Base-by-base conservation (phyloP, 495 filamentous ascomycete genomes). In the Trichoderma virens region DNA sequence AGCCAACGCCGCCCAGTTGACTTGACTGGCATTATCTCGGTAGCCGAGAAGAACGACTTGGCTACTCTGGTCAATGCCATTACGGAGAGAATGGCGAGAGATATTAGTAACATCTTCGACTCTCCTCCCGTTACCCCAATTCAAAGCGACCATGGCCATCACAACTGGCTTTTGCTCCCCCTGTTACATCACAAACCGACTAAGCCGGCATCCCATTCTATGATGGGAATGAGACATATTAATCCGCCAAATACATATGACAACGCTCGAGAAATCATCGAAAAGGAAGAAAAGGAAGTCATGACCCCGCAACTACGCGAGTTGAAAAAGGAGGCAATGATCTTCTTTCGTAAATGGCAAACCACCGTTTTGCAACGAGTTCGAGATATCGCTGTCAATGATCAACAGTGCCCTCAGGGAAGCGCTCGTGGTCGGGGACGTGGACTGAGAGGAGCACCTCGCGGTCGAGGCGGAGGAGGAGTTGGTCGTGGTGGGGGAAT, bases 331-430 rank as follows among this genome's bases (percentile, higher is more conserved):
- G 79, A 81, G 35, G 69, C 69, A 2, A 45, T 79, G 14, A 62
- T 66, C n/a, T 72, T 76, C 72, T 78, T 80, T 67, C 69, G 66
- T 39, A 80, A 79, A 65, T 82, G 79, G 79, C 78, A 79, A 34
- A 64, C 62, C 0, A 65, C 64, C 13, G 66, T 80, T 3, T 60
- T 65, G 59, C 78, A 72, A 65, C 70, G 79, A 20, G 62, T 78
- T 20, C 66, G 71, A 62, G 79, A 82, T 62, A 79, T 81, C 34
- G 67, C 71, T 3, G 70, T 78, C 61, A 76, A 67, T 68, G 60
- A 70, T 61, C 39, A 41, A 6, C 45, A 23, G 41, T 39, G 0
- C 31, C 30, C 43, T 16, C 51, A 56, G 0, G 20, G 30, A 25
- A 56, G 4, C 34, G 31, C 11, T 27, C 16, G 51, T 8, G 43